These are phyloP conservation scores for Bothriochloa decipiens DNA, from an alignment of 176 grass and related monocot species.

Conservation along the genomic window DNA sequence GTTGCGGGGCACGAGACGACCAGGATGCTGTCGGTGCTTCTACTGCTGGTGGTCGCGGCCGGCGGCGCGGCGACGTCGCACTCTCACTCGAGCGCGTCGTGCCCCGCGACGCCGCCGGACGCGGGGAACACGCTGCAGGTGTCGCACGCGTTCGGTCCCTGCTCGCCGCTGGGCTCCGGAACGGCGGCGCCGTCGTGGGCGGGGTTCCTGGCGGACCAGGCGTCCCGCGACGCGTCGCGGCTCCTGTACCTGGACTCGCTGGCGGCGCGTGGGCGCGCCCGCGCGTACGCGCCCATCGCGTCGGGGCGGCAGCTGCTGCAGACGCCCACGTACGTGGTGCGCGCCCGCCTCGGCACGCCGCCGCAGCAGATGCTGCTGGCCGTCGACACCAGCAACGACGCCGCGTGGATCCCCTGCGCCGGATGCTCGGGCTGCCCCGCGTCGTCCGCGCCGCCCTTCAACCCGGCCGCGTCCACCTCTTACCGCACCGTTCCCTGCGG, in stretches of 20 bases:
- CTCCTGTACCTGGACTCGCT: slow-evolving; percentile 72
- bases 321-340: slow-evolving; percentile 85
- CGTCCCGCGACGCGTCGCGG: slow-evolving; percentile 59
- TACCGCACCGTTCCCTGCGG: slow-evolving; percentile 61
- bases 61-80: neutral
- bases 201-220: slow-evolving; percentile 56
- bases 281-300: slow-evolving; percentile 73
- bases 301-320: slow-evolving; percentile 80
- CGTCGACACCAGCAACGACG: slow-evolving; percentile 87
- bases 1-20: neutral
- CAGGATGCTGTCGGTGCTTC: neutral
- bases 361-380: slow-evolving; percentile 75
- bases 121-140: slow-evolving; percentile 54
- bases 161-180: slow-evolving; percentile 48
- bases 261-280: slow-evolving; percentile 39
- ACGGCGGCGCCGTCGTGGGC: slow-evolving; percentile 50
- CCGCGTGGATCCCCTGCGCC: slow-evolving; percentile 80
- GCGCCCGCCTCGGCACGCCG: slow-evolving; percentile 69
- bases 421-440: slow-evolving; percentile 59
- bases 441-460: slow-evolving; percentile 49
- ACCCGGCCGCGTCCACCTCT: slow-evolving; percentile 43
- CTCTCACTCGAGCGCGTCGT: neutral
- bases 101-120: slow-evolving; percentile 62
- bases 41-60: neutral
- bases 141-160: slow-evolving; percentile 66